A percentile compares a stretch with the other conserved stretches of the same genome.
Conservation (phyloP, 768 basidiomycete genomes). For the Hericium rajendrae region DNA sequence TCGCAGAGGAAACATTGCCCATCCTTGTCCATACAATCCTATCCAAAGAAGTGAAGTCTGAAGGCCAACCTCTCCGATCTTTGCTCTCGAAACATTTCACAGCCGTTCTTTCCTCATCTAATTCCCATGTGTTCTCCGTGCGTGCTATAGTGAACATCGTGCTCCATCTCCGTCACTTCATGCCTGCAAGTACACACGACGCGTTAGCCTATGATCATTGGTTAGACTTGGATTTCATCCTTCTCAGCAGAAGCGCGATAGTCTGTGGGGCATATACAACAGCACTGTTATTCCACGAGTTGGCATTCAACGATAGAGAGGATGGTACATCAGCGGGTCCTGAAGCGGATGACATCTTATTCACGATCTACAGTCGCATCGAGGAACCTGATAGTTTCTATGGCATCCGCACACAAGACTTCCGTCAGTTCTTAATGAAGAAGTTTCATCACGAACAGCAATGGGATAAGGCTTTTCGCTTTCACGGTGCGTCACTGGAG, state of each 20-base stretch:
- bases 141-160: conserved; percentile 62
- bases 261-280: conserved; percentile 81
- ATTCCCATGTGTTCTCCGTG: conserved; percentile 33
- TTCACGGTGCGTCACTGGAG: conserved; percentile 81
- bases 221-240: conserved; percentile 66
- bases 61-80: conserved; percentile 18
- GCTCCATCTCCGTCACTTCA: conserved; percentile 71
- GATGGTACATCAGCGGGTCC: conserved; percentile 21
- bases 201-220: conserved; percentile 62
- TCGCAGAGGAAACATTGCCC: conserved; percentile 65
- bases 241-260: conserved; percentile 68
- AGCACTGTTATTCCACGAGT: conserved; percentile 80
- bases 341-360: conserved; percentile 61
- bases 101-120: conserved; percentile 33
- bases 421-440: conserved; percentile 71
- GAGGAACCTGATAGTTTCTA: conserved; percentile 99
- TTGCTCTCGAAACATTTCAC: conserved; percentile 47
- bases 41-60: conserved; percentile 17
- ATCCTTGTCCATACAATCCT: conserved; percentile 67
- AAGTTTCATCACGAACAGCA: conserved; percentile 89
- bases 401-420: conserved; percentile 72
- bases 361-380: conserved; percentile 89
- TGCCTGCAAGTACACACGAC: conserved; percentile 27
- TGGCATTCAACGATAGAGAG: conserved; percentile 45
- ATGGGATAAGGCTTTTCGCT: conserved; percentile 85